A percentile compares a stretch with the other conserved stretches of the same genome.
These are phyloP conservation scores for Setaria italica DNA, from an alignment of 202 grass and related monocot species.

Conservation along the genomic window DNA sequence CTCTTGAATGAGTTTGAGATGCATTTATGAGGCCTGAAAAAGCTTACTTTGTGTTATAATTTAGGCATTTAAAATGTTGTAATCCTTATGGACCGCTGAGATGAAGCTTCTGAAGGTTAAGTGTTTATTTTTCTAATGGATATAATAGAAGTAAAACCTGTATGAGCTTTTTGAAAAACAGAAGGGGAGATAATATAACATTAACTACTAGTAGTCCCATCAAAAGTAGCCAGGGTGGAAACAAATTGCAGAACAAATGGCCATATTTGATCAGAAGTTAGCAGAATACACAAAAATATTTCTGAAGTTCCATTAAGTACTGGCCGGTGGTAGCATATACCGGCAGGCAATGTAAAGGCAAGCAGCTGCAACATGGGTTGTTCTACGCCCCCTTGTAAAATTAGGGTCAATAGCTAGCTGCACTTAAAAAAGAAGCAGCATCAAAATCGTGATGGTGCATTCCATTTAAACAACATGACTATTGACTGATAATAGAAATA, in stretches of 20 bases:
- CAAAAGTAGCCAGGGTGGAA: not conserved
- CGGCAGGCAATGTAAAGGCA: conserved; percentile 97
- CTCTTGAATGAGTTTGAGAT: not conserved
- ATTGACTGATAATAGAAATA: conserved; percentile 26
- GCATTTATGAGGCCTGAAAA: conserved; percentile 16
- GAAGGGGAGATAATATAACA: not conserved
- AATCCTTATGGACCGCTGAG: not conserved
- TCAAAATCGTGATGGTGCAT: conserved; percentile 34
- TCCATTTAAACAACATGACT: conserved; percentile 19
- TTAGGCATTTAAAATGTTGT: conserved; percentile 24
- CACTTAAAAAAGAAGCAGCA: conserved; percentile 55
- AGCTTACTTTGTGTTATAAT: conserved; percentile 24
- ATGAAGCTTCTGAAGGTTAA: conserved; percentile 34
- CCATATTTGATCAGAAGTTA: conserved; percentile 22
- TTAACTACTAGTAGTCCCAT: conserved; percentile 1
- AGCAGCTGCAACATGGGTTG: conserved; percentile 85
- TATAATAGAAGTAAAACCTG: conserved; percentile 22
- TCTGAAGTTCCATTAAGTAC: not conserved
- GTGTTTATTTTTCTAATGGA: conserved; percentile 24
- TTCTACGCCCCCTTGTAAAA: conserved; percentile 90
- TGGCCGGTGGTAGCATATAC: conserved; percentile 43
- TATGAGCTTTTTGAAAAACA: not conserved
- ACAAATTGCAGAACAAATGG: not conserved
- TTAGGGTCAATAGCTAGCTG: conserved; percentile 85
- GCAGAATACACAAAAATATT: not conserved